Evolutionary conservation across 2,329 filamentous ascomycete genomes (phyloP).

Genomic region (Cytospora leucostoma): DNA sequence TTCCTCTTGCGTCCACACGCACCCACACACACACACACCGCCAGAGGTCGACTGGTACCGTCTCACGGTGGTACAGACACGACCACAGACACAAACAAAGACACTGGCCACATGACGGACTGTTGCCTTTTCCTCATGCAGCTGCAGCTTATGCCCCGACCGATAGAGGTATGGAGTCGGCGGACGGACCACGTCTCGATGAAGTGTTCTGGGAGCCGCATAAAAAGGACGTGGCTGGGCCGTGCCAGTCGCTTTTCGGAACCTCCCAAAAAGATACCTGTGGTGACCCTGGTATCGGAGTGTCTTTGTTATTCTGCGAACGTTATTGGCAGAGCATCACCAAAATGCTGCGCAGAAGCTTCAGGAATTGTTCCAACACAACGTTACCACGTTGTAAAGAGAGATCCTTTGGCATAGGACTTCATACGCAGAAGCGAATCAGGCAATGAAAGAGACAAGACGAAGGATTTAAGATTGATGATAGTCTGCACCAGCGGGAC

Average conservation of each 20-base stretch:
- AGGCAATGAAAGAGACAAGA: too few species aligned
- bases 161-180: slow-evolving; percentile 6
- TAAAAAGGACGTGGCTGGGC: slow-evolving; percentile 25
- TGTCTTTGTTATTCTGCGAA: background rate
- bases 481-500: too few species aligned
- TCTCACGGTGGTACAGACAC: slow-evolving; percentile 18
- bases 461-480: too few species aligned
- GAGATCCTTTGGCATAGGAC: background rate
- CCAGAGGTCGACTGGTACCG: slow-evolving; percentile 9
- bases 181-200: slow-evolving; percentile 2
- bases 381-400: background rate
- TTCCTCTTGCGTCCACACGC: background rate
- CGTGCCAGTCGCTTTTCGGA: background rate
- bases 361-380: background rate
- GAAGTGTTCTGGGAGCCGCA: slow-evolving; percentile 24
- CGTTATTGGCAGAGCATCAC: background rate
- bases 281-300: background rate
- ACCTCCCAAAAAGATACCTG: background rate
- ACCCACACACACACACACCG: slow-evolving; percentile 14
- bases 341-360: background rate
- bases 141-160: slow-evolving; percentile 9
- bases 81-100: background rate
- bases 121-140: slow-evolving; percentile 10
- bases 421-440: background rate
- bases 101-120: slow-evolving; percentile 17